Conservation (phyloP, 2,329 filamentous ascomycete species). For the Xylariaceae sp. region DNA sequence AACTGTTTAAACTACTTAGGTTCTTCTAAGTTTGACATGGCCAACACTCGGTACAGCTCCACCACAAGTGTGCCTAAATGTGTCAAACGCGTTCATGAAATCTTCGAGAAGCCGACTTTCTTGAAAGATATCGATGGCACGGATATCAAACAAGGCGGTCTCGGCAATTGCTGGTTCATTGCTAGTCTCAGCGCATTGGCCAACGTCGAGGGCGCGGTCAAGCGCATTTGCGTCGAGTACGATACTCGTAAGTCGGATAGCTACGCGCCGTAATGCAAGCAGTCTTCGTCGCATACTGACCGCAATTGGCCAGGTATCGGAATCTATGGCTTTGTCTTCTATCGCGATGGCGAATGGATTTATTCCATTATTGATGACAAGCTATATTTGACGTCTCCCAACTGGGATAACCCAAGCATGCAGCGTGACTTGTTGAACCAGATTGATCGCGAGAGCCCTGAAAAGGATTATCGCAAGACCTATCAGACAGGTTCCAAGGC, state of each 20-base stretch:
- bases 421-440: constrained; percentile 72
- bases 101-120: constrained; percentile 71
- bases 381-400: constrained; percentile 75
- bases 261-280: neutral
- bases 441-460: constrained; percentile 68
- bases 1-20: constrained; percentile 52
- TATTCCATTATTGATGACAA: constrained; percentile 91
- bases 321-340: constrained; percentile 88
- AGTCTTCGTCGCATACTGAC: constrained; percentile 25
- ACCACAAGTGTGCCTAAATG: constrained; percentile 60
- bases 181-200: constrained; percentile 73
- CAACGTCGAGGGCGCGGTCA: constrained; percentile 66
- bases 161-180: constrained; percentile 83
- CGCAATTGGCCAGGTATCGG: constrained; percentile 62
- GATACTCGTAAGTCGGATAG: constrained; percentile 49
- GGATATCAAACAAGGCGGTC: constrained; percentile 72
- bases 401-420: constrained; percentile 74
- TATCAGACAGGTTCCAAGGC: constrained; percentile 74
- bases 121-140: constrained; percentile 61
- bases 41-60: constrained; percentile 41
- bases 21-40: constrained; percentile 48
- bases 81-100: constrained; percentile 71
- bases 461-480: constrained; percentile 65
- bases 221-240: constrained; percentile 70
- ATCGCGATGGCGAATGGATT: constrained; percentile 85